Evolutionary conservation across 441 rosid genomes (phyloP).

Genomic region (Bruguiera hainesii): DNA sequence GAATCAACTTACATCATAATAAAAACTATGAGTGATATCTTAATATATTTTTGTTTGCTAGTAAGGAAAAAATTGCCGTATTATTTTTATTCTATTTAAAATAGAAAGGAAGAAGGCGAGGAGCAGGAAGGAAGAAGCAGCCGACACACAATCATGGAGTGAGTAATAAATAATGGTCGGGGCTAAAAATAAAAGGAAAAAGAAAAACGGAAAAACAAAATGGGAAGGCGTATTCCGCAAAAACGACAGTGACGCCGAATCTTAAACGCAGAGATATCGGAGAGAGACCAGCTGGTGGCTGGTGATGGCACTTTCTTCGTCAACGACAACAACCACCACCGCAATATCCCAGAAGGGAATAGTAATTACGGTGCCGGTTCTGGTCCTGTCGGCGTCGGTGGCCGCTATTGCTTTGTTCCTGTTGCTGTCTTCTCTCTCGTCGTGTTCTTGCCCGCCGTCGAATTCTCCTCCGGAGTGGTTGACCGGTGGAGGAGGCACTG

Average conservation of each 20-base stretch:
- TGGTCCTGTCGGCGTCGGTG: conserved; percentile 56
- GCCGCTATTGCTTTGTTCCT: conserved; percentile 63
- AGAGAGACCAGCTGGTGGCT: not conserved
- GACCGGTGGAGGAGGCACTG: conserved; percentile 4
- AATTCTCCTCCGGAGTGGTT: conserved; percentile 7
- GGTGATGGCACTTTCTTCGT: conserved; percentile 17
- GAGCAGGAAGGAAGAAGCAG: not conserved
- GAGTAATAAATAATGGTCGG: too few relatives aligned
- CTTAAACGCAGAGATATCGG: not conserved
- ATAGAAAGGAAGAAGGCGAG: not conserved
- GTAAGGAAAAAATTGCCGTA: too few relatives aligned
- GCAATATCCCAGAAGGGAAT: conserved; percentile 51
- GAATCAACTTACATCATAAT: too few relatives aligned
- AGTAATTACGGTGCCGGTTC: conserved; percentile 59
- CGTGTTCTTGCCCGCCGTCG: conserved; percentile 52
- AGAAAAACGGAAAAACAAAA: not conserved
- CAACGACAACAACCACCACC: conserved; percentile 27
- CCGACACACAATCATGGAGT: not conserved
- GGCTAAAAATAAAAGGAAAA: not conserved
- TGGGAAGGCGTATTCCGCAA: not conserved
- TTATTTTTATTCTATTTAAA: too few relatives aligned
- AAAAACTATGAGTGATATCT: too few relatives aligned
- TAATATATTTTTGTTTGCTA: too few relatives aligned
- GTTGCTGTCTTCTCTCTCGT: conserved; percentile 67
- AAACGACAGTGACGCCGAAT: not conserved